A percentile compares a stretch with the other conserved stretches of the same genome.
These are phyloP conservation scores for Arabis hirsuta DNA, from an alignment of 345 rosid genomes.

Conservation along the genomic window DNA sequence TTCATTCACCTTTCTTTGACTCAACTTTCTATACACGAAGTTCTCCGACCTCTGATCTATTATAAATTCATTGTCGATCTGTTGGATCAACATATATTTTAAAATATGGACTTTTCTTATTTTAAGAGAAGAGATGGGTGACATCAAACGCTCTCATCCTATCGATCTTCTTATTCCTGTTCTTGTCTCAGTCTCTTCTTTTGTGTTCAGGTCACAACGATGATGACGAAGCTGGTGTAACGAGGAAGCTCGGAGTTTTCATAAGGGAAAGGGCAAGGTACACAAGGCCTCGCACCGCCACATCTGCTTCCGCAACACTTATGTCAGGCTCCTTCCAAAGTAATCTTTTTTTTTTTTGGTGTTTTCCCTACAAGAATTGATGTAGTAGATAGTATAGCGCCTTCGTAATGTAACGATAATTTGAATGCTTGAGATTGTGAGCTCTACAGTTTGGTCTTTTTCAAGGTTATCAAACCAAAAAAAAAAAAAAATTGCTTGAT, in stretches of 20 bases:
- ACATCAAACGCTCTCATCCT: constrained; percentile 20
- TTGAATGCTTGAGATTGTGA: constrained; percentile 8
- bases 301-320: constrained; percentile 29
- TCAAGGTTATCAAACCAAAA: too few species aligned
- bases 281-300: background rate
- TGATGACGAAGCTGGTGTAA: constrained; percentile 4
- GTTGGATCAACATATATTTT: too few species aligned
- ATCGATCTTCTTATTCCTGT: constrained; percentile 26
- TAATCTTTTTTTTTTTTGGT: background rate
- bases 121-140: constrained; percentile 22
- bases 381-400: background rate
- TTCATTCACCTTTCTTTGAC: too few species aligned
- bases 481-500: too few species aligned
- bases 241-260: constrained; percentile 41
- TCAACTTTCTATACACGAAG: too few species aligned
- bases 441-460: background rate
- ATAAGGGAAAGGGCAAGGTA: constrained; percentile 12
- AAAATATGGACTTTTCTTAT: too few species aligned
- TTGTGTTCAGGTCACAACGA: constrained; percentile 32
- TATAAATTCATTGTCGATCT: too few species aligned
- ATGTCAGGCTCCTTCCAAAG: constrained; percentile 19
- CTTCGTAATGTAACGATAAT: constrained; percentile 1
- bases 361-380: background rate
- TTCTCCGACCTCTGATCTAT: too few species aligned
- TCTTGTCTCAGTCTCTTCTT: constrained; percentile 36